phyloP scores from a whole-genome alignment of 768 basidiomycete species.

The Podaxis mareebaensis region DNA sequence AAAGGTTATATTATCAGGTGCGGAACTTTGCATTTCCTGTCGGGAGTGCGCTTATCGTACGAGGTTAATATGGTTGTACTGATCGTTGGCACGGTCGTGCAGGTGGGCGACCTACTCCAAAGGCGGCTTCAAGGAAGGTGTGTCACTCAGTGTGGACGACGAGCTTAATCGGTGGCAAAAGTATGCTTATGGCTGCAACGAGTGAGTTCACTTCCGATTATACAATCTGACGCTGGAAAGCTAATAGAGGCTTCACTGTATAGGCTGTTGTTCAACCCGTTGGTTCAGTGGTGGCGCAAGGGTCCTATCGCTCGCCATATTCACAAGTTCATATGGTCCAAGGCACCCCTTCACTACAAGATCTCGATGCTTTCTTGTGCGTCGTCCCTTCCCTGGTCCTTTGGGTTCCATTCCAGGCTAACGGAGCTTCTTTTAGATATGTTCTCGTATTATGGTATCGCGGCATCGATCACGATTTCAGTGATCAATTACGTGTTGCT shows the following conservation, averaged over 20 bases:
- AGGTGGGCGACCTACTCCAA: constrained; percentile 84
- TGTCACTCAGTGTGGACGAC: constrained; percentile 84
- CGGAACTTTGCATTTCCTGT: constrained; percentile 13
- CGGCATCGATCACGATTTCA: constrained; percentile 64
- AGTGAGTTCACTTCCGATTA: constrained; percentile 42
- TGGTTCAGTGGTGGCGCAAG: constrained; percentile 70
- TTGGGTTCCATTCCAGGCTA: constrained; percentile 1
- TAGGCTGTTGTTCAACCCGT: constrained; percentile 81
- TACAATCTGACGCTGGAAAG: constrained; percentile 21
- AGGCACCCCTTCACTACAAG: constrained; percentile 80
- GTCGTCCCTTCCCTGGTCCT: constrained; percentile 22
- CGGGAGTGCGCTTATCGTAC: background rate
- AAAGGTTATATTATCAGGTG: constrained; percentile 70
- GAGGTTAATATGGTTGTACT: background rate
- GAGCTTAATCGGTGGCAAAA: constrained; percentile 93
- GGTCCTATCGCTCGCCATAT: constrained; percentile 80
- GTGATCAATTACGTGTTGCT: constrained; percentile 76
- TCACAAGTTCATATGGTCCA: constrained; percentile 74
- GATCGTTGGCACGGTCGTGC: constrained; percentile 13
- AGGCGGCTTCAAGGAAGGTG: constrained; percentile 90
- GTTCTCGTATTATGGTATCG: constrained; percentile 67
- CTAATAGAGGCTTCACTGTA: constrained; percentile 23
- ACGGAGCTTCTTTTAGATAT: constrained; percentile 37
- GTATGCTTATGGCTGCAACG: constrained; percentile 63
- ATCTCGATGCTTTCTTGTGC: constrained; percentile 71